A percentile compares a stretch with the other conserved stretches of the same genome.
Conservation (phyloP, 192 early-diverging fungal species). For the Funneliformis mosseae region DNA sequence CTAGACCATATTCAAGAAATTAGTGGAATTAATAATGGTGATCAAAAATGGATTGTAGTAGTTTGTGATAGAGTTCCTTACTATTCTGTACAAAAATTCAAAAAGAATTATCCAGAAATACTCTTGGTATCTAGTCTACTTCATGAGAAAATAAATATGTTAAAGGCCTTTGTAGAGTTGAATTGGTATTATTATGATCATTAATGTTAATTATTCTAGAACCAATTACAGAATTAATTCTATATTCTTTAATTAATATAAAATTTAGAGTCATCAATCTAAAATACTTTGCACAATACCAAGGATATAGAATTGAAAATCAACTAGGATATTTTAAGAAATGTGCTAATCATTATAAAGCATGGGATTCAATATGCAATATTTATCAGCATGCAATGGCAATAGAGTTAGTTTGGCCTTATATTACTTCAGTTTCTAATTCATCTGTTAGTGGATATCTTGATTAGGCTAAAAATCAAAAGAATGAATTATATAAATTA, state of each 20-base stretch:
- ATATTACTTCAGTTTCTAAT: too few species aligned
- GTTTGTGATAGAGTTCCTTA: constrained; percentile 17
- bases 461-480: too few species aligned
- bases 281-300: neutral
- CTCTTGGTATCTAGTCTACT: neutral
- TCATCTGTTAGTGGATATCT: too few species aligned
- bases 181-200: neutral
- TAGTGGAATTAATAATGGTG: neutral
- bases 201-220: neutral
- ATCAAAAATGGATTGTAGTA: neutral
- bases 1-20: constrained; percentile 23
- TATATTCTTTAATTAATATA: neutral
- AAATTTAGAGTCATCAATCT: neutral
- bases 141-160: neutral
- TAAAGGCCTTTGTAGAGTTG: neutral
- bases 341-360: too few species aligned
- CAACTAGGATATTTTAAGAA: too few species aligned
- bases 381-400: too few species aligned
- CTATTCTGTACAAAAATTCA: neutral
- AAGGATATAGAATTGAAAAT: neutral
- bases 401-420: too few species aligned
- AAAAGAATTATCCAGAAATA: constrained; percentile 8
- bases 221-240: neutral
- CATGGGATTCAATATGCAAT: too few species aligned
- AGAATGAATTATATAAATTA: too few species aligned